Percentiles rank a stretch among this genome's conserved stretches.
phyloP scores from a whole-genome alignment of 768 basidiomycete genomes.

The Suillus brevipes region DNA sequence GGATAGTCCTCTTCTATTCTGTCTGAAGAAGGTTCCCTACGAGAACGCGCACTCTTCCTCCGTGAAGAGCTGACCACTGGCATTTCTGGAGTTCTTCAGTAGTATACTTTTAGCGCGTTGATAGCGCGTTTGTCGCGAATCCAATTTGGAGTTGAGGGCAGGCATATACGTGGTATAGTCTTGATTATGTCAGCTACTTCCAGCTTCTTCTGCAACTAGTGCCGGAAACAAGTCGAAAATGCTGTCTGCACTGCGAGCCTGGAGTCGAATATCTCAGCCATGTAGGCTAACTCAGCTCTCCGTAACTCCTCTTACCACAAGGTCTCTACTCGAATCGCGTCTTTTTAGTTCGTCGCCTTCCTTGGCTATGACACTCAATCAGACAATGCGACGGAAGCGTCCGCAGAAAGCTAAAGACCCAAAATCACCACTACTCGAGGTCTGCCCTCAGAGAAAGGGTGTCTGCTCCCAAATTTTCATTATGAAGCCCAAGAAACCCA shows the following conservation, averaged over 20 bases:
- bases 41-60: slow-evolving; percentile 33
- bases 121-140: slow-evolving; percentile 10
- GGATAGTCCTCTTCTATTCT: slow-evolving; percentile 53
- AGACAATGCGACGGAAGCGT: slow-evolving; percentile 79
- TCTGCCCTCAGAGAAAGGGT: slow-evolving; percentile 85
- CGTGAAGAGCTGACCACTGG: slow-evolving; percentile 40
- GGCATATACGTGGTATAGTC: slow-evolving; percentile 24
- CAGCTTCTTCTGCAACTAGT: slow-evolving; percentile 3
- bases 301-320: not conserved
- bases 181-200: slow-evolving; percentile 10
- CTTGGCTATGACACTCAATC: slow-evolving; percentile 76
- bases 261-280: slow-evolving; percentile 19
- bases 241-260: slow-evolving; percentile 28
- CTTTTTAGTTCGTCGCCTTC: slow-evolving; percentile 64
- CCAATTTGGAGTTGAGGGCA: slow-evolving; percentile 27
- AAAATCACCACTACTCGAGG: slow-evolving; percentile 78
- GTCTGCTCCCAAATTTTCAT: slow-evolving; percentile 83
- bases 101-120: slow-evolving; percentile 4
- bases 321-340: slow-evolving; percentile 36
- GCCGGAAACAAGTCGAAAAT: slow-evolving; percentile 13
- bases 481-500: slow-evolving; percentile 94
- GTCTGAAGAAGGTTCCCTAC: slow-evolving; percentile 54
- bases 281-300: slow-evolving; percentile 16
- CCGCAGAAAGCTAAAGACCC: slow-evolving; percentile 44
- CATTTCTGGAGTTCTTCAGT: slow-evolving; percentile 20